Conservation (phyloP, 257 asterid species). For the Scutellaria barbata region DNA sequence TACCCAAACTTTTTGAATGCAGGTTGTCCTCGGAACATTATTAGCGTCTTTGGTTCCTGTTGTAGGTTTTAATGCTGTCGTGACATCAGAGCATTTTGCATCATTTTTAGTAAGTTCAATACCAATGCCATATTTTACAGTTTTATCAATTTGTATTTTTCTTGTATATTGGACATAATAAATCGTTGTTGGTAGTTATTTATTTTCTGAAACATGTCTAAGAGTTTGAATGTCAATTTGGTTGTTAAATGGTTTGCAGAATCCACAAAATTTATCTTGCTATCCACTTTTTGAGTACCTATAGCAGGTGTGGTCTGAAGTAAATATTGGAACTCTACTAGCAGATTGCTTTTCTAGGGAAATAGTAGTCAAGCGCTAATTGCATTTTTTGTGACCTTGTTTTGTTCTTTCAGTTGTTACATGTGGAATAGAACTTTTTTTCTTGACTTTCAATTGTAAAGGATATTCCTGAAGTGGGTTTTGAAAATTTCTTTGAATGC, state of each 20-base stretch:
- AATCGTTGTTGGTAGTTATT: not conserved
- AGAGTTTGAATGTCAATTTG: not conserved
- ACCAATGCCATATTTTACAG: conserved; percentile 15
- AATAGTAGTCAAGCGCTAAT: not conserved
- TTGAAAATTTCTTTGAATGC: too few relatives aligned
- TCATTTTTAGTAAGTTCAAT: conserved; percentile 79
- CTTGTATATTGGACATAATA: conserved; percentile 12
- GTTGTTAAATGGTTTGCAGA: conserved; percentile 22
- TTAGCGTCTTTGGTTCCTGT: conserved; percentile 96
- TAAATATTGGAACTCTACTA: conserved; percentile 9
- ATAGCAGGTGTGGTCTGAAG: not conserved
- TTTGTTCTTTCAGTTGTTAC: too few relatives aligned
- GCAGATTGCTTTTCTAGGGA: not conserved
- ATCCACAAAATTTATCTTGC: not conserved
- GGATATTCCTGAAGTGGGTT: too few relatives aligned
- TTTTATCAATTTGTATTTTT: conserved; percentile 16
- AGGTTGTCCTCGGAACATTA: conserved; percentile 92
- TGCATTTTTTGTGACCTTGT: too few relatives aligned
- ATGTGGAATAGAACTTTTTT: too few relatives aligned
- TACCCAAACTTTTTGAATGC: conserved; percentile 35
- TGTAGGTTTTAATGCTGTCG: conserved; percentile 96
- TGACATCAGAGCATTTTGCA: conserved; percentile 99
- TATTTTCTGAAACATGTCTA: not conserved
- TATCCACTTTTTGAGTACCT: conserved; percentile 21
- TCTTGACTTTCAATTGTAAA: too few relatives aligned